Conservation (phyloP, 2,329 filamentous ascomycete genomes). For the Fusarium sambucinum region DNA sequence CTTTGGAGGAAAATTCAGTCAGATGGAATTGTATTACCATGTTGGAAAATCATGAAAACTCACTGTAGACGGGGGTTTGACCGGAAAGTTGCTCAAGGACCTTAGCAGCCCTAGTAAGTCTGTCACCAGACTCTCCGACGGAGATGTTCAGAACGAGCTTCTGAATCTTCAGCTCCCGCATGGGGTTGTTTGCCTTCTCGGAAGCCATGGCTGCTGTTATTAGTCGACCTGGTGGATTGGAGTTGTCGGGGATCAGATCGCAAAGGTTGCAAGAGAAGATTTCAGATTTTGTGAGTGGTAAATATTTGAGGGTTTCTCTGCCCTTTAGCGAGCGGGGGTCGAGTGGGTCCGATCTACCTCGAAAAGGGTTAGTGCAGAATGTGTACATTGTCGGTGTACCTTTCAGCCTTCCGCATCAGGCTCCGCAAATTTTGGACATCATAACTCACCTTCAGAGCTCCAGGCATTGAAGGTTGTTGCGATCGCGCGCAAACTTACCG, state of each 20-base stretch:
- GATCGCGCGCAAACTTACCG: slow-evolving; percentile 57
- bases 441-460: slow-evolving; percentile 59
- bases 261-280: slow-evolving; percentile 43
- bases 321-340: slow-evolving; percentile 52
- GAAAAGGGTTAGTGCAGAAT: slow-evolving; percentile 44
- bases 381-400: slow-evolving; percentile 52
- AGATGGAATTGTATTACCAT: slow-evolving; percentile 30
- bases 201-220: slow-evolving; percentile 63
- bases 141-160: slow-evolving; percentile 99
- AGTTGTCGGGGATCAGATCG: slow-evolving; percentile 52
- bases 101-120: slow-evolving; percentile 99
- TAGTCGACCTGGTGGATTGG: slow-evolving; percentile 53
- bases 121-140: slow-evolving; percentile 99
- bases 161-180: slow-evolving; percentile 99
- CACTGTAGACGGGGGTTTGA: slow-evolving; percentile 99
- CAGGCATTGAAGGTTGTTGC: slow-evolving; percentile 58
- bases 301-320: slow-evolving; percentile 58
- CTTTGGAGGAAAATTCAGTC: slow-evolving; percentile 57
- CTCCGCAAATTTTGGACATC: slow-evolving; percentile 61
- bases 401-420: slow-evolving; percentile 57
- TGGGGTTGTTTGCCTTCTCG: slow-evolving; percentile 96
- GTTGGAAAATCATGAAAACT: slow-evolving; percentile 51
- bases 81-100: slow-evolving; percentile 99
- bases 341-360: slow-evolving; percentile 34
- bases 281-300: slow-evolving; percentile 53